Evolutionary conservation across 805 yeast species (phyloP).

Genomic region (Candida taoyuanica): DNA sequence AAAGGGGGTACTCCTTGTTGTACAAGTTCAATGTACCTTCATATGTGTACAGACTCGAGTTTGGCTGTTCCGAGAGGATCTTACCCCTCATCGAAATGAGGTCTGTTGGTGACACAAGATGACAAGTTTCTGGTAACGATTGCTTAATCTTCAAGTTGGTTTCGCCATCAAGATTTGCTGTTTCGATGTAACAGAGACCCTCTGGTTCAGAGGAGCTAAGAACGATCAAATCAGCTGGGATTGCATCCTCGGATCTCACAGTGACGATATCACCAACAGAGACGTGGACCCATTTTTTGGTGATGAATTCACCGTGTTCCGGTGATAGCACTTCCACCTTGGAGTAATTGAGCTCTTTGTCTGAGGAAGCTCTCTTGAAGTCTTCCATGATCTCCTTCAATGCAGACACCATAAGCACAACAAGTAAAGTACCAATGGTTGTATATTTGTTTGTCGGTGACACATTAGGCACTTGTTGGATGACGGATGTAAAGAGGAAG

Average conservation of each 20-base stretch:
- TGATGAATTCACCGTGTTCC: conserved; percentile 53
- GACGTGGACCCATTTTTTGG: conserved; percentile 79
- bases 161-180: conserved; percentile 97
- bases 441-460: conserved; percentile 96
- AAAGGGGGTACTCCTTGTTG: conserved; percentile 59
- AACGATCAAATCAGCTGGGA: conserved; percentile 89
- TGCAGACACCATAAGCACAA: conserved; percentile 88
- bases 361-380: conserved; percentile 81
- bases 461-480: conserved; percentile 96
- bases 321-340: conserved; percentile 57
- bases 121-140: conserved; percentile 72
- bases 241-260: conserved; percentile 80
- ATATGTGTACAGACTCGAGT: conserved; percentile 87
- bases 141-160: conserved; percentile 95
- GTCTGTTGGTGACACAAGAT: conserved; percentile 60
- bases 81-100: conserved; percentile 50
- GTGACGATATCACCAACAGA: conserved; percentile 87
- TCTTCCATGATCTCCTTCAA: conserved; percentile 90
- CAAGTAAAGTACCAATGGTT: conserved; percentile 83
- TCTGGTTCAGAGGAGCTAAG: conserved; percentile 95
- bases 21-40: conserved; percentile 74
- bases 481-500: conserved; percentile 84
- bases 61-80: conserved; percentile 85
- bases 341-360: conserved; percentile 82
- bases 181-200: conserved; percentile 95